Conservation (phyloP, 2,329 filamentous ascomycete species). For the Huntiella moniliformis region DNA sequence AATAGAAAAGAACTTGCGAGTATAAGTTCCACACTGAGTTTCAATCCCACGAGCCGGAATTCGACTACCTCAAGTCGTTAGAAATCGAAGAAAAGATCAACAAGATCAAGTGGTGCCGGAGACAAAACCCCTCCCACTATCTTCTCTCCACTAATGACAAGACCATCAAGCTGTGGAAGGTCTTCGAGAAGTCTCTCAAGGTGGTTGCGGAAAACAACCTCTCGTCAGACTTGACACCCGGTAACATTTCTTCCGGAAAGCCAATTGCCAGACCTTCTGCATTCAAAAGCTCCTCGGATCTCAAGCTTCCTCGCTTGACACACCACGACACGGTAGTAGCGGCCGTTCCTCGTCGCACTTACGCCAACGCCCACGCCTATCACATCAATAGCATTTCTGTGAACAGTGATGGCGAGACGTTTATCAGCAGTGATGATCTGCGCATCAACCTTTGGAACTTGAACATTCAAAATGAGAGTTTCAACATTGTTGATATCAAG, state of each 20-base stretch:
- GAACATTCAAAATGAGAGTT: constrained; percentile 98
- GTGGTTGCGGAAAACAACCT: constrained; percentile 98
- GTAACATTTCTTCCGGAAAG: constrained; percentile 56
- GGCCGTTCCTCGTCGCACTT: constrained; percentile 85
- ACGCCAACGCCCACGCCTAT: constrained; percentile 95
- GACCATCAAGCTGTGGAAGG: constrained; percentile 99
- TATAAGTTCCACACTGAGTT: constrained; percentile 99
- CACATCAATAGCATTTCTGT: constrained; percentile 99
- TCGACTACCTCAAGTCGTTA: constrained; percentile 96
- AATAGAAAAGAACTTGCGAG: constrained; percentile 97
- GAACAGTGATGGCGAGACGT: constrained; percentile 97
- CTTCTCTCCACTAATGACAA: constrained; percentile 98
- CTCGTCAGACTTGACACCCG: constrained; percentile 78
- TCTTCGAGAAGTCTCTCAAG: constrained; percentile 97
- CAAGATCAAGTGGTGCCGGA: constrained; percentile 99
- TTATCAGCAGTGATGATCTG: constrained; percentile 95
- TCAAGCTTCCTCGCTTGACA: constrained; percentile 89
- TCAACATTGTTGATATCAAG: constrained; percentile 99
- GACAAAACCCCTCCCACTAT: constrained; percentile 97
- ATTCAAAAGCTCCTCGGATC: constrained; percentile 62
- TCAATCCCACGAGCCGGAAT: constrained; percentile 97
- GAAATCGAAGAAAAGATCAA: constrained; percentile 99
- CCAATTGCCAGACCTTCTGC: constrained; percentile 44
- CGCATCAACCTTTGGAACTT: constrained; percentile 98
- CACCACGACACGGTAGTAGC: constrained; percentile 97